Conservation (phyloP, 768 basidiomycete species). For the Boletales sp. region DNA sequence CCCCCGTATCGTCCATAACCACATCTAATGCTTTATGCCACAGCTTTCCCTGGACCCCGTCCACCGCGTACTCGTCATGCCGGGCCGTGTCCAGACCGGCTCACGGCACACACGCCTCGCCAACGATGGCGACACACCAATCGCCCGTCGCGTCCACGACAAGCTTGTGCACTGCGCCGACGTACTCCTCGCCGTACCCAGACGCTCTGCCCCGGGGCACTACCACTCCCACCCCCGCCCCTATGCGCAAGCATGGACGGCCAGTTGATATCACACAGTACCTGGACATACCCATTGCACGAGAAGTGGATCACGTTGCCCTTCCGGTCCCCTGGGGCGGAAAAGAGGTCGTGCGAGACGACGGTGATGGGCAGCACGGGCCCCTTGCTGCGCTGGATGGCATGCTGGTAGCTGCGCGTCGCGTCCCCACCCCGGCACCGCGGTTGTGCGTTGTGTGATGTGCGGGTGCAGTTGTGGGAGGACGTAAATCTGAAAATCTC, state of each 20-base stretch:
- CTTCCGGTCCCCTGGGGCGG: slow-evolving; percentile 6
- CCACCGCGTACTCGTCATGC: slow-evolving; percentile 7
- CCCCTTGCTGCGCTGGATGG: slow-evolving; percentile 6
- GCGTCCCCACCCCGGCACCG: no score
- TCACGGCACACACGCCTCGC: slow-evolving; percentile 11
- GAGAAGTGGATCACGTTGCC: slow-evolving; percentile 15
- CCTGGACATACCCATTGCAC: slow-evolving; percentile 12
- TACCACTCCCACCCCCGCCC: no score
- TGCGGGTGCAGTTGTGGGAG: no score
- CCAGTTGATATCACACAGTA: background rate
- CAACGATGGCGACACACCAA: slow-evolving; percentile 7
- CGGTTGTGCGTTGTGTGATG: no score
- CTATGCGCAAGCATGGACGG: background rate
- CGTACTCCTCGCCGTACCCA: no score
- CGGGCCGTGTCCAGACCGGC: background rate
- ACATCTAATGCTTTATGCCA: slow-evolving; percentile 9
- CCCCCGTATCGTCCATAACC: background rate
- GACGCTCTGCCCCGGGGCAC: no score
- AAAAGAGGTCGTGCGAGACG: slow-evolving; percentile 8
- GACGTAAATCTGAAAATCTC: no score
- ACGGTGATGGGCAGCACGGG: slow-evolving; percentile 8
- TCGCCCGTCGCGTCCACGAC: slow-evolving; percentile 17
- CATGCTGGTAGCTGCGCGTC: background rate
- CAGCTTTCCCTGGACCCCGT: slow-evolving; percentile 10
- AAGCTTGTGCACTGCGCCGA: slow-evolving; percentile 6